Evolutionary conservation across 1,284 basidiomycete species (phyloP).

Genomic region (Heterobasidion annosum): DNA sequence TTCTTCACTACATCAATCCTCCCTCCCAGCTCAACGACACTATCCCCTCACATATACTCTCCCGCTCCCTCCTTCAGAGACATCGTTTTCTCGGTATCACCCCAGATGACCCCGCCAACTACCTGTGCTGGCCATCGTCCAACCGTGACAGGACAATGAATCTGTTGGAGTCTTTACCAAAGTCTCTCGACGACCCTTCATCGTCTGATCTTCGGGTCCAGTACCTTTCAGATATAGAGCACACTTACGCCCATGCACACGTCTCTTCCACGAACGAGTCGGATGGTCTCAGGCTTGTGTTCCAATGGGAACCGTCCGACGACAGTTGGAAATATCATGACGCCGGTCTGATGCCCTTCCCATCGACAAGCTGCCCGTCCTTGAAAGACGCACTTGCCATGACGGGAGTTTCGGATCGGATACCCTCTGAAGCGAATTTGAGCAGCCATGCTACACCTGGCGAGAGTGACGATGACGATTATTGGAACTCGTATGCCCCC

Average conservation of each 20-base stretch:
- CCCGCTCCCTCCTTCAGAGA: constrained; percentile 47
- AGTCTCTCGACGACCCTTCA: constrained; percentile 27
- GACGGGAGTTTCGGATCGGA: constrained; percentile 7
- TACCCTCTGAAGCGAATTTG: no score
- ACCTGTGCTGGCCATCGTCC: constrained; percentile 61
- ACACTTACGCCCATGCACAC: constrained; percentile 52
- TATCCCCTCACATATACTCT: constrained; percentile 54
- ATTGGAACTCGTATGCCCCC: constrained; percentile 56
- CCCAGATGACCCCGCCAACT: constrained; percentile 38
- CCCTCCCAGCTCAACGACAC: constrained; percentile 35
- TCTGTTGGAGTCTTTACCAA: constrained; percentile 36
- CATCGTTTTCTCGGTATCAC: constrained; percentile 55
- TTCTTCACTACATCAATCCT: constrained; percentile 53
- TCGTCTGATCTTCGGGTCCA: constrained; percentile 28
- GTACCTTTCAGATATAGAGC: constrained; percentile 53
- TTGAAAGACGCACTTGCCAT: constrained; percentile 26
- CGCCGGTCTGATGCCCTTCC: constrained; percentile 63
- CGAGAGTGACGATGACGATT: constrained; percentile 39
- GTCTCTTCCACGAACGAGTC: constrained; percentile 31
- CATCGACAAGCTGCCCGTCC: constrained; percentile 33
- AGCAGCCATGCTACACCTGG: constrained; percentile 11
- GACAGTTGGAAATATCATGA: constrained; percentile 66
- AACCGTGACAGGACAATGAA: constrained; percentile 27
- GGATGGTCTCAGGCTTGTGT: constrained; percentile 48
- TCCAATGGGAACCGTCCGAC: constrained; percentile 48